phyloP scores from a whole-genome alignment of 1,139 yeast genomes.

The Pichia sp. region DNA sequence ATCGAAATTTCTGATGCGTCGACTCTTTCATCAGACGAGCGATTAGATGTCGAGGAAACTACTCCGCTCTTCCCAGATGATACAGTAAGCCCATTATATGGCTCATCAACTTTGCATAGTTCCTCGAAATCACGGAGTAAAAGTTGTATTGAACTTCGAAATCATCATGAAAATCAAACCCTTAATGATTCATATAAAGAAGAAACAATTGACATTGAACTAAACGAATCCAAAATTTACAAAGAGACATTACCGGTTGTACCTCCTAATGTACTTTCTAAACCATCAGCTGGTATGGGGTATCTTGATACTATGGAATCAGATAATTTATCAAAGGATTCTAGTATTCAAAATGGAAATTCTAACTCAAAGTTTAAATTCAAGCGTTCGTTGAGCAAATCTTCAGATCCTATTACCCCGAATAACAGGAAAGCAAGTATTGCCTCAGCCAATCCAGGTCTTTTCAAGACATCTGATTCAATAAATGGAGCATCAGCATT shows the following conservation, averaged over 20 bases:
- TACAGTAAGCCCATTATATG: not conserved
- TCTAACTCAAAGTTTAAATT: not conserved
- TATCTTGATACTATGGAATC: conserved; percentile 2
- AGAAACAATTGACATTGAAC: conserved; percentile 26
- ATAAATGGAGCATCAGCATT: conserved; percentile 21
- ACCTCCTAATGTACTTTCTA: not conserved
- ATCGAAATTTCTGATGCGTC: conserved; percentile 3
- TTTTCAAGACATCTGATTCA: conserved; percentile 1
- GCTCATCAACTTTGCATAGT: not conserved
- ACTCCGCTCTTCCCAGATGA: conserved; percentile 7
- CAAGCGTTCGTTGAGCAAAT: not conserved
- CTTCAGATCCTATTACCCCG: not conserved
- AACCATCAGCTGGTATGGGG: conserved; percentile 13
- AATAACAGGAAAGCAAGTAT: not conserved
- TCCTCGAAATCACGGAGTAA: conserved; percentile 3
- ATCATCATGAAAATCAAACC: conserved; percentile 5
- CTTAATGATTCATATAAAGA: conserved; percentile 7
- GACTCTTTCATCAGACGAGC: not conserved
- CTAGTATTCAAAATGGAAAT: not conserved
- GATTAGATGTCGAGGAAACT: conserved; percentile 4
- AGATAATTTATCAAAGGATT: not conserved
- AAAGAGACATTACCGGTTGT: not conserved
- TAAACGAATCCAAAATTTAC: conserved; percentile 14
- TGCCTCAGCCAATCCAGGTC: conserved; percentile 2
- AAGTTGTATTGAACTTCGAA: conserved; percentile 12